phyloP scores from a whole-genome alignment of 768 basidiomycete species.

The Tricholomella constricta region DNA sequence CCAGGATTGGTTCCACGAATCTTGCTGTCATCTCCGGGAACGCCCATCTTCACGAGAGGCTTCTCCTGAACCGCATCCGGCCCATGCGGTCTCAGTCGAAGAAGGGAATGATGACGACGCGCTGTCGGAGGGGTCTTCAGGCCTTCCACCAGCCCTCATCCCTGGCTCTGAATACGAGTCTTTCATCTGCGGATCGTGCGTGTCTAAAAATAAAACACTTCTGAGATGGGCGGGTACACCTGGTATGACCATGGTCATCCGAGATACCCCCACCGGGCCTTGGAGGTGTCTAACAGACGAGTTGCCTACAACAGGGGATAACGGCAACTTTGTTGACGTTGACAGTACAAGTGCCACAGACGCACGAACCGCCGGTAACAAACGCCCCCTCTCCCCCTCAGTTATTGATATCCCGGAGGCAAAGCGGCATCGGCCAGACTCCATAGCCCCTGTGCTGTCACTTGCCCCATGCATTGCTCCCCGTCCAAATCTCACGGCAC shows the following conservation, averaged over 20 bases:
- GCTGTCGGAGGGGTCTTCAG: conserved; percentile 62
- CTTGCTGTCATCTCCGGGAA: conserved; percentile 79
- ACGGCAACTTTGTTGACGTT: conserved; percentile 23
- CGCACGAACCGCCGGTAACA: conserved; percentile 35
- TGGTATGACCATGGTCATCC: conserved; percentile 68
- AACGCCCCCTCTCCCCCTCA: conserved; percentile 52
- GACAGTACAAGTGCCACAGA: conserved; percentile 20
- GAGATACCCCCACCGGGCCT: conserved; percentile 41
- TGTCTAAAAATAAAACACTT: conserved; percentile 53
- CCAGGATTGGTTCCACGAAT: conserved; percentile 94
- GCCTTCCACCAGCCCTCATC: conserved; percentile 68
- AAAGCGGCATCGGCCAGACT: conserved; percentile 36
- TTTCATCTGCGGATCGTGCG: conserved; percentile 74
- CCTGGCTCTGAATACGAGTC: conserved; percentile 71
- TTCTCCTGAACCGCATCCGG: conserved; percentile 29
- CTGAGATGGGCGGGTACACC: conserved; percentile 66
- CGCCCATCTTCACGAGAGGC: conserved; percentile 53
- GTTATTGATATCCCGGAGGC: conserved; percentile 35
- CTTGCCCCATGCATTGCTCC: conserved; percentile 56
- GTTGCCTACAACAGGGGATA: conserved; percentile 21
- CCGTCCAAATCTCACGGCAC: conserved; percentile 44
- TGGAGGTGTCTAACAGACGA: conserved; percentile 56
- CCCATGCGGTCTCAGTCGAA: conserved; percentile 18
- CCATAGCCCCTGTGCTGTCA: conserved; percentile 19
- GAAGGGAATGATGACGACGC: conserved; percentile 45